Base-by-base conservation (phyloP, 441 rosid genomes). In the Iberis amara region DNA sequence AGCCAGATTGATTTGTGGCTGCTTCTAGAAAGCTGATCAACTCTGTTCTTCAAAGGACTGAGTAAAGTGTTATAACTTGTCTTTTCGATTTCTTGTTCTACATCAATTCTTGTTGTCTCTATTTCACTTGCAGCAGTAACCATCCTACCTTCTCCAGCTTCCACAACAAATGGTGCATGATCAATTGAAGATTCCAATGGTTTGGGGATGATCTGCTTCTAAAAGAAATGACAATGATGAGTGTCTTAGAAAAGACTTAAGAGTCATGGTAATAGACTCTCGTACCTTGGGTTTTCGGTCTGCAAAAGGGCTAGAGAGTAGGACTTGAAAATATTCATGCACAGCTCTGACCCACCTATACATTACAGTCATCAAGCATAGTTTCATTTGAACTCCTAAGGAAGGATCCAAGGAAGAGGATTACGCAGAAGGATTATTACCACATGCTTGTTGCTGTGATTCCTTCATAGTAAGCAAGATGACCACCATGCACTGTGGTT, bases 331-430 rank as follows among this genome's bases (percentile, higher is more conserved):
- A 68, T 78, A 89, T 67, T 81, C 94, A 45, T 65, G 69, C 58
- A 80, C 83, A 47, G 81, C 94, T 64, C 94, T 79, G 41, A 78
- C 83, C 97, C 97, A 86, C 94, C 97, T 89, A 28, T 21, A 78
- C 72, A 70, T 60, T 33, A 30, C 48, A 50, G 21, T 18, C 21
- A 18, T 18, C 21, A 18, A 18, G 21, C 21, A 18, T 18, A 18
- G 21, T 18, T 18, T 18, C 21, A 73, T 3, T 10, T 47, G 8
- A 27, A 36, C 6, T 32, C 7, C 14, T 44, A 31, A 18, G 49
- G 28, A 50, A 24, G 8, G 43, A 6, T 28, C 9, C 33, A 32
- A 41, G 8, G 36, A 42, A 35, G 48, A 47, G 18, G 0, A 6
- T 21, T 8, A 54, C 7, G 28, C 48, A 49, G 27, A 55, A 7